Evolutionary conservation across 2,329 filamentous ascomycete genomes (phyloP).

Genomic region (Moelleriella libera): DNA sequence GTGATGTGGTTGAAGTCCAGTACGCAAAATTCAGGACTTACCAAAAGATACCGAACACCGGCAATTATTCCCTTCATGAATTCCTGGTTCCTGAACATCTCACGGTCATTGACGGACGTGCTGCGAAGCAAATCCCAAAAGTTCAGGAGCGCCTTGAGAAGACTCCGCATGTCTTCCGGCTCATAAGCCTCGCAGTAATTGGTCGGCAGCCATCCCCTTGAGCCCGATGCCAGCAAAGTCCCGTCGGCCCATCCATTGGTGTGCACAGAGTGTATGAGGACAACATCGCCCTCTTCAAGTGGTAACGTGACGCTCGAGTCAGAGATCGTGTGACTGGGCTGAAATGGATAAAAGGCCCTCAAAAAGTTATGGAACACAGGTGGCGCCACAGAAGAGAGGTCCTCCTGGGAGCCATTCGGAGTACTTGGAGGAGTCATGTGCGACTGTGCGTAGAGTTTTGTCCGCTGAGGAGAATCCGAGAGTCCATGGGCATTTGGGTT

Average conservation of each 20-base stretch:
- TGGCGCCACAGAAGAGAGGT: conserved; percentile 32
- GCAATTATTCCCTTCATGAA: conserved; percentile 91
- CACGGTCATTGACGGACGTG: conserved; percentile 58
- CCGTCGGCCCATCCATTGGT: conserved; percentile 98
- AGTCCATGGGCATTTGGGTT: conserved; percentile 15
- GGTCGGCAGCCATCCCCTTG: conserved; percentile 88
- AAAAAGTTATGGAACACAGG: conserved; percentile 87
- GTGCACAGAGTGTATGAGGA: conserved; percentile 91
- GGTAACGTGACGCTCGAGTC: conserved; percentile 80
- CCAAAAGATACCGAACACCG: conserved; percentile 77
- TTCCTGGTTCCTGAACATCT: conserved; percentile 79
- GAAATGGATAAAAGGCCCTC: conserved; percentile 85
- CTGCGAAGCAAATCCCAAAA: conserved; percentile 85
- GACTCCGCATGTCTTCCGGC: conserved; percentile 68
- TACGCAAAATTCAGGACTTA: conserved; percentile 32
- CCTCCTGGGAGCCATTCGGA: conserved; percentile 53
- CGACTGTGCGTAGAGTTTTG: conserved; percentile 30
- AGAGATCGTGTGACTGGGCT: conserved; percentile 61
- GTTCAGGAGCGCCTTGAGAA: conserved; percentile 75
- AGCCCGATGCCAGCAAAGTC: conserved; percentile 72
- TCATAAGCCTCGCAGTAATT: conserved; percentile 98
- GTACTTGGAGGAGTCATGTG: conserved; percentile 70
- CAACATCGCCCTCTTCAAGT: conserved; percentile 79
- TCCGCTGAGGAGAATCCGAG: conserved; percentile 15
- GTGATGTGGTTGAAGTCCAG: background rate